phyloP scores from a whole-genome alignment of 23 red algal species.

The Gracilaria gracilis region DNA sequence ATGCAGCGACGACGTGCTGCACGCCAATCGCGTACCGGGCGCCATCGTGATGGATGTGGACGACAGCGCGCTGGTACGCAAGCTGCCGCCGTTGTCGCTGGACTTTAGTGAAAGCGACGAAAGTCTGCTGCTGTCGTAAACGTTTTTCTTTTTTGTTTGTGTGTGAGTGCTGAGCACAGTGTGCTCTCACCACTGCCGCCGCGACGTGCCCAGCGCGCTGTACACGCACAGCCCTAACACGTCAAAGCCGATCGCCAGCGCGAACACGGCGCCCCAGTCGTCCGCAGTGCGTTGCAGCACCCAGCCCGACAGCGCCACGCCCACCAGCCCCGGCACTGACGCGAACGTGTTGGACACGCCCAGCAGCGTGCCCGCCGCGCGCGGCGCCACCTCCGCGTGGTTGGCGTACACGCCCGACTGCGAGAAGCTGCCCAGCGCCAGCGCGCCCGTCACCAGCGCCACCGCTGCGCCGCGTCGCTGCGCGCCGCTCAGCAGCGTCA shows the following conservation, averaged over 20 bases:
- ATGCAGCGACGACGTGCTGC: background rate
- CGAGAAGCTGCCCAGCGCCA: constrained; percentile 42
- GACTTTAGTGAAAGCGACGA: background rate
- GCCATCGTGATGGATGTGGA: background rate
- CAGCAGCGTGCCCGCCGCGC: constrained; percentile 38
- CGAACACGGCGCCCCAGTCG: constrained; percentile 53
- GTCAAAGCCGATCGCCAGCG: constrained; percentile 36
- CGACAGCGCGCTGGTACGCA: background rate
- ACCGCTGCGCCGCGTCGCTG: background rate
- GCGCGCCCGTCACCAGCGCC: constrained; percentile 11
- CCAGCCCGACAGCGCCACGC: constrained; percentile 42
- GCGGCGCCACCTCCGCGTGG: constrained; percentile 50
- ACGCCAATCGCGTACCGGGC: background rate
- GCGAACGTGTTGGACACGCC: constrained; percentile 60
- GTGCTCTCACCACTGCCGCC: constrained; percentile 37
- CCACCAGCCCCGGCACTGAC: constrained; percentile 41
- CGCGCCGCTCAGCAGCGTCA: constrained; percentile 4
- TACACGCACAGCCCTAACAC: constrained; percentile 47
- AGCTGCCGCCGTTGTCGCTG: constrained; percentile 2
- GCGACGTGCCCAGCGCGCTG: constrained; percentile 26
- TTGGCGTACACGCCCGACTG: constrained; percentile 56
- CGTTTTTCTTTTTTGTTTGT: too few relatives aligned
- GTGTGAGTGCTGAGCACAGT: too few relatives aligned
- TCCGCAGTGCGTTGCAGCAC: constrained; percentile 16
- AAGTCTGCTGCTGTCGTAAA: background rate